Evolutionary conservation across 495 filamentous ascomycete species (phyloP).

Genomic region (Halenospora varia): DNA sequence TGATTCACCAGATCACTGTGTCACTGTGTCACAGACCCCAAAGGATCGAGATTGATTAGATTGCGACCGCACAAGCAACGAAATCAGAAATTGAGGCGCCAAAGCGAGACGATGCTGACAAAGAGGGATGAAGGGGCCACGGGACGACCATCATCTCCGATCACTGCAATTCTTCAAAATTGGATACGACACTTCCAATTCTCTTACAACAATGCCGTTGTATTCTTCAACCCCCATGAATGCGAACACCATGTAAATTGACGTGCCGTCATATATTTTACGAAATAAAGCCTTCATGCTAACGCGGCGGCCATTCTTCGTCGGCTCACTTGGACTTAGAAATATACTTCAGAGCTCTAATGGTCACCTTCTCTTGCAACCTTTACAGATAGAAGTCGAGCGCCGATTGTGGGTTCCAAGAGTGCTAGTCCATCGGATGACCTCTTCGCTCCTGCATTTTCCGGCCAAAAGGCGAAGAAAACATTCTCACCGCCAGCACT

Average conservation of each 20-base stretch:
- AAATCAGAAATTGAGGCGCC: neutral
- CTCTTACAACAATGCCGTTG: neutral
- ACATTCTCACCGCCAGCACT: too few relatives aligned
- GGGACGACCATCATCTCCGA: neutral
- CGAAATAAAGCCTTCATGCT: too few relatives aligned
- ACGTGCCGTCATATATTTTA: neutral
- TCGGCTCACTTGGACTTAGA: too few relatives aligned
- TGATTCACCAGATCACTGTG: neutral
- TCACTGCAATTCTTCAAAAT: neutral
- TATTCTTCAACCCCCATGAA: neutral
- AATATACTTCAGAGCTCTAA: too few relatives aligned
- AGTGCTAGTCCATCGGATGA: too few relatives aligned
- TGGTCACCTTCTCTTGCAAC: too few relatives aligned
- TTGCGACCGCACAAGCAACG: too few relatives aligned
- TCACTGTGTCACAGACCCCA: neutral
- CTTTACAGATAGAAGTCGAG: too few relatives aligned
- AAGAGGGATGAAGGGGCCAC: neutral
- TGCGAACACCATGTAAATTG: neutral
- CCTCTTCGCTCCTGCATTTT: too few relatives aligned
- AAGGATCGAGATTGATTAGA: neutral
- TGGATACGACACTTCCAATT: neutral
- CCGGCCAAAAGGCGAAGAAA: too few relatives aligned
- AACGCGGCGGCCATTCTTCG: too few relatives aligned
- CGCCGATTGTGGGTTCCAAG: too few relatives aligned
- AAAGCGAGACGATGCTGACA: neutral